phyloP scores from a whole-genome alignment of 2,329 filamentous ascomycete species.

The Colletotrichum horii region DNA sequence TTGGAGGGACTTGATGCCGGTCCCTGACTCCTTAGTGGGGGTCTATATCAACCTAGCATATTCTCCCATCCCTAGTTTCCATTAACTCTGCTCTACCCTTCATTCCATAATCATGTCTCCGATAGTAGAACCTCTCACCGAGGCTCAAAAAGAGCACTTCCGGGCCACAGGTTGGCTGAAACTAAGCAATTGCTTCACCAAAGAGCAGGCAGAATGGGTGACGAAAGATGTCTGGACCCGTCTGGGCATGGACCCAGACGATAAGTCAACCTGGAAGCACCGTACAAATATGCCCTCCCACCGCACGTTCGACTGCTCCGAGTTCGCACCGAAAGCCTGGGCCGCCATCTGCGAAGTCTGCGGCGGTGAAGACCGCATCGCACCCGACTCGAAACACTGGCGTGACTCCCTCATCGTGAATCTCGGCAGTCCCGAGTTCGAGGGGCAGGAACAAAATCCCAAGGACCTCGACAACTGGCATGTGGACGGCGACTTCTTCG shows the following conservation, averaged over 20 bases:
- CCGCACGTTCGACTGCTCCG: slow-evolving; percentile 54
- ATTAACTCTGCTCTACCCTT: background rate
- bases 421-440: slow-evolving; percentile 60
- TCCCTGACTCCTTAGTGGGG: background rate
- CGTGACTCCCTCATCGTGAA: slow-evolving; percentile 74
- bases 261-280: slow-evolving; percentile 69
- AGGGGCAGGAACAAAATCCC: slow-evolving; percentile 54
- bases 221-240: slow-evolving; percentile 64
- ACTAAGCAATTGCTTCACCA: slow-evolving; percentile 38
- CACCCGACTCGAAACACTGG: slow-evolving; percentile 59
- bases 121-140: slow-evolving; percentile 32
- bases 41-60: background rate
- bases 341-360: slow-evolving; percentile 69
- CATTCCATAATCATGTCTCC: background rate
- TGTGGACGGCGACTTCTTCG: slow-evolving; percentile 75
- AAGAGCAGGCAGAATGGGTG: slow-evolving; percentile 38
- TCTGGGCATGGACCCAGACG: slow-evolving; percentile 66
- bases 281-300: slow-evolving; percentile 70
- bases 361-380: slow-evolving; percentile 64
- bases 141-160: slow-evolving; percentile 46
- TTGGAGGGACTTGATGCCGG: background rate
- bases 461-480: slow-evolving; percentile 66
- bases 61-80: background rate
- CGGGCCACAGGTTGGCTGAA: slow-evolving; percentile 42
- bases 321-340: slow-evolving; percentile 71